Conservation (phyloP, 306 rosid species). For the Albizia julibrissin region DNA sequence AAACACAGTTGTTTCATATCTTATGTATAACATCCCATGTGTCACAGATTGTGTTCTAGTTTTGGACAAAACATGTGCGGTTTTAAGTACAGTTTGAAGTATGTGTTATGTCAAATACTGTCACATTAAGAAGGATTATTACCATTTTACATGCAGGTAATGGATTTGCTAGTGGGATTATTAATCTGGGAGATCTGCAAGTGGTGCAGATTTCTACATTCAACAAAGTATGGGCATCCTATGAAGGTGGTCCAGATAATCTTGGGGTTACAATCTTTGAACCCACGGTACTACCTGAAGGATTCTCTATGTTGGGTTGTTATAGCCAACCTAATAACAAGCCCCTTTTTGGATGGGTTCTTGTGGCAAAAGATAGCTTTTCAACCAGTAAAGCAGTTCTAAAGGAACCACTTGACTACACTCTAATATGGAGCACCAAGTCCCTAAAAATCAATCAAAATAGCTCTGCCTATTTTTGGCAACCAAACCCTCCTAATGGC, state of each 20-base stretch:
- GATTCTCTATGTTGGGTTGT: conserved; percentile 49
- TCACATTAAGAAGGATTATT: background rate
- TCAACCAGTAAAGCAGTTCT: conserved; percentile 22
- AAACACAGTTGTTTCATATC: background rate
- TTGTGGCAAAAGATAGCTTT: conserved; percentile 41
- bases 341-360: conserved; percentile 50
- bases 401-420: conserved; percentile 49
- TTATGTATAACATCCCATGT: background rate
- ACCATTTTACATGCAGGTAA: conserved; percentile 5
- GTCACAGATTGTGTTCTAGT: background rate
- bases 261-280: conserved; percentile 58
- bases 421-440: conserved; percentile 55
- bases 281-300: conserved; percentile 48
- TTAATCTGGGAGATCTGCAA: background rate
- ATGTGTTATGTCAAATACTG: too few species aligned
- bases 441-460: conserved; percentile 44
- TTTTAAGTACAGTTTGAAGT: too few species aligned
- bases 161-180: conserved; percentile 34
- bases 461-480: conserved; percentile 49
- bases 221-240: background rate
- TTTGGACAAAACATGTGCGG: too few species aligned
- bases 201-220: background rate
- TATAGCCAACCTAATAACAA: conserved; percentile 57
- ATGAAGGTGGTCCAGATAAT: background rate
- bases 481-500: conserved; percentile 51